Evolutionary conservation across 2,329 filamentous ascomycete species (phyloP).

Genomic region (Aspergillus transmontanensis): DNA sequence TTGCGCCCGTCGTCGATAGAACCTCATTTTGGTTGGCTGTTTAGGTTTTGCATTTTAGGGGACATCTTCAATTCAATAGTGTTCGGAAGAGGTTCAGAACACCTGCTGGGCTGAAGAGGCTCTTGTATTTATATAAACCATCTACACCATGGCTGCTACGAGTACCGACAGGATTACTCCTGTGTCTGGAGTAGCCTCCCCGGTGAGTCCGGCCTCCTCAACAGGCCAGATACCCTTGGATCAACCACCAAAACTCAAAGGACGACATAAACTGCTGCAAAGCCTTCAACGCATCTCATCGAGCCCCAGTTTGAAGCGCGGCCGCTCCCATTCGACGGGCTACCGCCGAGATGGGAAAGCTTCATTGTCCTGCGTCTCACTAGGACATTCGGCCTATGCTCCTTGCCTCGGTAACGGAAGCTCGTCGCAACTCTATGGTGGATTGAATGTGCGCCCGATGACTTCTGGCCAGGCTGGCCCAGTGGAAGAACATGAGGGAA

Average conservation of each 20-base stretch:
- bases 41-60: background rate
- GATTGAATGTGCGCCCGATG: slow-evolving; percentile 58
- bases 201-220: slow-evolving; percentile 37
- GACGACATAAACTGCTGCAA: slow-evolving; percentile 69
- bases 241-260: slow-evolving; percentile 62
- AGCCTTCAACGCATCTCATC: slow-evolving; percentile 81
- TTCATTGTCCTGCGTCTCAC: slow-evolving; percentile 66
- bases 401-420: slow-evolving; percentile 58
- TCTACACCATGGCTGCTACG: slow-evolving; percentile 33
- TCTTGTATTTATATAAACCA: background rate
- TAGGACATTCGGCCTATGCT: slow-evolving; percentile 56
- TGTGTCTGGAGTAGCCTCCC: slow-evolving; percentile 36
- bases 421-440: slow-evolving; percentile 59
- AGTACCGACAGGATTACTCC: slow-evolving; percentile 32
- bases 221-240: slow-evolving; percentile 41
- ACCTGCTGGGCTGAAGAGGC: background rate
- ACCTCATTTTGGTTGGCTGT: background rate
- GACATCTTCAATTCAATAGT: background rate
- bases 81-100: background rate
- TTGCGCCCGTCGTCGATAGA: slow-evolving; percentile 15
- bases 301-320: slow-evolving; percentile 69
- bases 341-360: slow-evolving; percentile 66
- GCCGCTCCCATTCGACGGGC: slow-evolving; percentile 66
- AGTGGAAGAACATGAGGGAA: slow-evolving; percentile 54
- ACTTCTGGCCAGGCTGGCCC: slow-evolving; percentile 51